A percentile compares a stretch with the other conserved stretches of the same genome.
phyloP scores from a whole-genome alignment of 805 yeast species.

The Candida ficus region DNA sequence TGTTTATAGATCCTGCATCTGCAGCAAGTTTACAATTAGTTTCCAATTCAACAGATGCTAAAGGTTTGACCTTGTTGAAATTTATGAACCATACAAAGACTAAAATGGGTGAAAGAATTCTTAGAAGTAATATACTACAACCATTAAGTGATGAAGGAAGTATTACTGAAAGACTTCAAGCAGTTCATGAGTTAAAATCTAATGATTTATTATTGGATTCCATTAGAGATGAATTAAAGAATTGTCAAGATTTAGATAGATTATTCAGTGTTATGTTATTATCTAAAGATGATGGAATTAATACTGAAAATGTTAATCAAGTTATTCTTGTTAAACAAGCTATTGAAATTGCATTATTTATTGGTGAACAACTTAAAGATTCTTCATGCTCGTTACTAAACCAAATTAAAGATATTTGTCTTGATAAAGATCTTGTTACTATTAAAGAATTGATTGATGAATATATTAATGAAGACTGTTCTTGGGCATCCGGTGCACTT shows the following conservation, averaged over 20 bases:
- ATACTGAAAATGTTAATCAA: conserved; percentile 28
- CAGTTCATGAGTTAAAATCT: conserved; percentile 32
- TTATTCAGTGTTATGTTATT: conserved; percentile 33
- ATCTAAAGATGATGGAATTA: conserved; percentile 19
- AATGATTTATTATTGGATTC: conserved; percentile 17
- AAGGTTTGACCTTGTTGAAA: conserved; percentile 31
- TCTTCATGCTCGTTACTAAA: conserved; percentile 16
- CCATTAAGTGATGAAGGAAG: conserved; percentile 37
- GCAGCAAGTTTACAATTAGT: conserved; percentile 34
- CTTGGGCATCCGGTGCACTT: conserved; percentile 34
- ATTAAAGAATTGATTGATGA: conserved; percentile 26
- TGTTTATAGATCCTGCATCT: conserved; percentile 39
- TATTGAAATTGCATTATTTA: conserved; percentile 19
- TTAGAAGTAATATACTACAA: conserved; percentile 40
- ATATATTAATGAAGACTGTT: conserved; percentile 37
- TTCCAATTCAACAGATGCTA: conserved; percentile 27
- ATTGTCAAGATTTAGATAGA: conserved; percentile 35
- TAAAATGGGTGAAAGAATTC: conserved; percentile 40
- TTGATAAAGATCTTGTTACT: conserved; percentile 19
- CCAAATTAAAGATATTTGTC: conserved; percentile 28
- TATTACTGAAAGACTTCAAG: conserved; percentile 30
- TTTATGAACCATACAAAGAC: conserved; percentile 36
- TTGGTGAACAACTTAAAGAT: conserved; percentile 16
- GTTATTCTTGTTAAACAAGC: conserved; percentile 36
- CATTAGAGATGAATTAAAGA: conserved; percentile 21